A percentile compares a stretch with the other conserved stretches of the same genome.
phyloP scores from a whole-genome alignment of 176 grass and related monocot genomes.

The Carex kokanica region DNA sequence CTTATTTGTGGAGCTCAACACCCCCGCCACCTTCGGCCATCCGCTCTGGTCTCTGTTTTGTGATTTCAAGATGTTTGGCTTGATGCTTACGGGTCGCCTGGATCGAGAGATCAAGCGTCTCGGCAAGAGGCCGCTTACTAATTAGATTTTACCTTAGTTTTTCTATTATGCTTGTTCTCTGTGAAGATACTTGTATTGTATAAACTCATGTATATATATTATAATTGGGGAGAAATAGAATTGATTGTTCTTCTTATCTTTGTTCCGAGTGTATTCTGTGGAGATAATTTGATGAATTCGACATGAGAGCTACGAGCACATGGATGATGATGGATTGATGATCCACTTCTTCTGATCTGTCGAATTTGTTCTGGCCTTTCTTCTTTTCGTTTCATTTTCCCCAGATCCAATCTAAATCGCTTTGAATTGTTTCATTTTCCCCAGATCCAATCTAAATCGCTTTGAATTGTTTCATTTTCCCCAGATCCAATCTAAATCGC shows the following conservation, averaged over 20 bases:
- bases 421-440: too few relatives aligned
- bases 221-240: not conserved
- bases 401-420: not conserved
- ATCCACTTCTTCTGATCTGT: not conserved
- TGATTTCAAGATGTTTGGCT: constrained; percentile 62
- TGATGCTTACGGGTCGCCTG: constrained; percentile 66
- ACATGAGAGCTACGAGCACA: not conserved
- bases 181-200: not conserved
- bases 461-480: not conserved
- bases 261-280: not conserved
- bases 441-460: not conserved
- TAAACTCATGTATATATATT: not conserved
- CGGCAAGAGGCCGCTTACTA: constrained; percentile 28
- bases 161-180: constrained; percentile 1
- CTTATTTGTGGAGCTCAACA: constrained; percentile 77
- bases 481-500: not conserved
- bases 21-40: constrained; percentile 64
- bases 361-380: not conserved
- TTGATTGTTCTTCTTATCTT: not conserved
- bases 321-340: not conserved
- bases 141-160: constrained; percentile 9
- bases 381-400: not conserved
- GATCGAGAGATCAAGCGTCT: constrained; percentile 63
- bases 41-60: constrained; percentile 74
- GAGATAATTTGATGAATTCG: not conserved